A percentile compares a stretch with the other conserved stretches of the same genome.
phyloP scores from a whole-genome alignment of 2,329 filamentous ascomycete genomes.

The Penicillium paneum region DNA sequence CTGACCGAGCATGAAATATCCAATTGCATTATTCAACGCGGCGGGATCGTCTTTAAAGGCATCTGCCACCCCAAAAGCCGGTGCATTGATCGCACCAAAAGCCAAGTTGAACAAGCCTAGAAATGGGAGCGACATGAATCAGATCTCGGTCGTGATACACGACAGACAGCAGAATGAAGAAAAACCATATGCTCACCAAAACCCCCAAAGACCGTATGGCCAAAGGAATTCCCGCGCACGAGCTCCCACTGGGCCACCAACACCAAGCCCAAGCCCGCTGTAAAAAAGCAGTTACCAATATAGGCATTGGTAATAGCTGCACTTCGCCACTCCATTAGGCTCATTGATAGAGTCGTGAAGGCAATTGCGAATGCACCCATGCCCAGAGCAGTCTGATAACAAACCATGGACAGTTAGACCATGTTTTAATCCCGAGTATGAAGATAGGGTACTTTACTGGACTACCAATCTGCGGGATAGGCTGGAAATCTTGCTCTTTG shows the following conservation, averaged over 20 bases:
- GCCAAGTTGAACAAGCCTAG: constrained; percentile 50
- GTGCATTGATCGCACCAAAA: constrained; percentile 50
- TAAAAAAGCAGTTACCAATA: constrained; percentile 56
- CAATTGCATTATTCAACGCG: constrained; percentile 50
- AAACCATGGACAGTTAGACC: no score
- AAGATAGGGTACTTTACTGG: no score
- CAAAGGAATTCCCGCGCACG: constrained; percentile 51
- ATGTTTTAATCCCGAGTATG: no score
- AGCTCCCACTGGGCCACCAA: constrained; percentile 58
- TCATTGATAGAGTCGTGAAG: constrained; percentile 52
- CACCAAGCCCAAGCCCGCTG: constrained; percentile 51
- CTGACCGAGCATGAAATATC: constrained; percentile 45
- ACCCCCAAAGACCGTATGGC: constrained; percentile 54
- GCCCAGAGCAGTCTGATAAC: constrained; percentile 45
- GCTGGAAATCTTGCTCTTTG: no score
- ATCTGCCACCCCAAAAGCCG: constrained; percentile 45
- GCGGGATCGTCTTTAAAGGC: constrained; percentile 44
- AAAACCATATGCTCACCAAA: constrained; percentile 42
- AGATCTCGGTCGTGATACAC: no score
- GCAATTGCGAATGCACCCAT: constrained; percentile 56
- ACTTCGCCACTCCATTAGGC: constrained; percentile 56
- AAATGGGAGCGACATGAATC: background rate
- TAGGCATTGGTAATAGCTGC: constrained; percentile 52
- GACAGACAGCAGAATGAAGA: no score
- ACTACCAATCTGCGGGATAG: no score